phyloP scores from a whole-genome alignment of 768 basidiomycete genomes.

The Mycena albidolilacea region DNA sequence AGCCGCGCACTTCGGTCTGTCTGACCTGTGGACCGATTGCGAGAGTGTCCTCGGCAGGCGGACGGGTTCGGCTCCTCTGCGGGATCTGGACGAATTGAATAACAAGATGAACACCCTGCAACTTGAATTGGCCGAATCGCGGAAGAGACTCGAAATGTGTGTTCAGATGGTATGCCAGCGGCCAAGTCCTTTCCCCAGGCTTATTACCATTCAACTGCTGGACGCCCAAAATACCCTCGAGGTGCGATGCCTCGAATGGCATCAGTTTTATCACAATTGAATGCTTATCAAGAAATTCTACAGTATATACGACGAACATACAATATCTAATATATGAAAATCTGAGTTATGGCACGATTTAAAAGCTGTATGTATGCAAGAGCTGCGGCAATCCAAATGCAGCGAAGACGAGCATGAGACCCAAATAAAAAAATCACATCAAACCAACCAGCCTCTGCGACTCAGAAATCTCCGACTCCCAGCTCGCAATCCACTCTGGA shows the following conservation, averaged over 20 bases:
- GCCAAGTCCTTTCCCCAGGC: constrained; percentile 4
- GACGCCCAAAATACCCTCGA: too few species aligned
- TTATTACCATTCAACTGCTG: background rate
- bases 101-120: background rate
- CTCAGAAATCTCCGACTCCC: constrained; percentile 31
- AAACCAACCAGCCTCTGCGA: constrained; percentile 17
- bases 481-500: constrained; percentile 22
- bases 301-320: constrained; percentile 10
- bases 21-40: too few species aligned
- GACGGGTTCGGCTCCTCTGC: too few species aligned
- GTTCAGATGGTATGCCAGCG: background rate
- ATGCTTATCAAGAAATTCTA: constrained; percentile 14
- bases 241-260: too few species aligned
- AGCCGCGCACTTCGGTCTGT: too few species aligned
- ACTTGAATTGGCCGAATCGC: background rate
- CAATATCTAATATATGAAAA: constrained; percentile 3
- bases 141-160: too few species aligned
- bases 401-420: background rate
- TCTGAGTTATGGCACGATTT: background rate
- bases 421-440: constrained; percentile 10
- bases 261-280: background rate
- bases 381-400: background rate
- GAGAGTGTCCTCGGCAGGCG: too few species aligned
- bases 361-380: background rate
- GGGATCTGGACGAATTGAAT: too few species aligned